Conservation (phyloP, 1,139 yeast genomes). For the Debaryomyces fabryi region DNA sequence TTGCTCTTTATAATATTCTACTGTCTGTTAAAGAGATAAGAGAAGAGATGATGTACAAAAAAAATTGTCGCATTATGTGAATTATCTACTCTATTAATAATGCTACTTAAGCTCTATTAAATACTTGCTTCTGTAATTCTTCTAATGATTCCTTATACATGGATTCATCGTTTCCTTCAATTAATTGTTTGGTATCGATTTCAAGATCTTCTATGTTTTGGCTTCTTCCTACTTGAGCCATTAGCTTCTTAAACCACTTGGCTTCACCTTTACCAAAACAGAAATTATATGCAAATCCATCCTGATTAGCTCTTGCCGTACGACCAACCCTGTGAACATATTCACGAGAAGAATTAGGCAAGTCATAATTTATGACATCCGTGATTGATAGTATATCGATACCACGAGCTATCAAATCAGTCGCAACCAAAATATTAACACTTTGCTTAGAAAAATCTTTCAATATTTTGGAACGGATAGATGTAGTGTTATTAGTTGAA, state of each 20-base stretch:
- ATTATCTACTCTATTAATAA: slow-evolving; percentile 1
- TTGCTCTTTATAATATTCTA: neutral
- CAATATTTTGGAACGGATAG: slow-evolving; percentile 48
- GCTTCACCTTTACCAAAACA: slow-evolving; percentile 76
- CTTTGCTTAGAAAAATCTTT: slow-evolving; percentile 56
- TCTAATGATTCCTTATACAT: slow-evolving; percentile 29
- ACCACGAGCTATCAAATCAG: slow-evolving; percentile 95
- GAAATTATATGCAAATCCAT: slow-evolving; percentile 73
- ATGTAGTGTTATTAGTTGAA: slow-evolving; percentile 52
- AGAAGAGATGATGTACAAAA: slow-evolving; percentile 1
- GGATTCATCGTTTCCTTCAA: slow-evolving; percentile 29
- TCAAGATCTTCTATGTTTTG: slow-evolving; percentile 27
- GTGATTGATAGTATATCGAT: slow-evolving; percentile 74
- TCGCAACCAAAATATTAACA: slow-evolving; percentile 68
- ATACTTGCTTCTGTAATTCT: slow-evolving; percentile 28
- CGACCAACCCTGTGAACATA: slow-evolving; percentile 96
- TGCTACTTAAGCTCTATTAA: slow-evolving; percentile 7
- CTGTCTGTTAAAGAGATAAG: neutral
- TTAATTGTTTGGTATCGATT: slow-evolving; percentile 21
- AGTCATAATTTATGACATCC: slow-evolving; percentile 84
- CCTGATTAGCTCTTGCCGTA: slow-evolving; percentile 88
- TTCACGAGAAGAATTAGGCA: slow-evolving; percentile 87
- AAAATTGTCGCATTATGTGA: neutral
- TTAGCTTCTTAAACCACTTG: slow-evolving; percentile 61
- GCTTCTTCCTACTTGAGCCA: slow-evolving; percentile 43